phyloP scores from a whole-genome alignment of 305 asterid genomes.

The Rubia balearica region DNA sequence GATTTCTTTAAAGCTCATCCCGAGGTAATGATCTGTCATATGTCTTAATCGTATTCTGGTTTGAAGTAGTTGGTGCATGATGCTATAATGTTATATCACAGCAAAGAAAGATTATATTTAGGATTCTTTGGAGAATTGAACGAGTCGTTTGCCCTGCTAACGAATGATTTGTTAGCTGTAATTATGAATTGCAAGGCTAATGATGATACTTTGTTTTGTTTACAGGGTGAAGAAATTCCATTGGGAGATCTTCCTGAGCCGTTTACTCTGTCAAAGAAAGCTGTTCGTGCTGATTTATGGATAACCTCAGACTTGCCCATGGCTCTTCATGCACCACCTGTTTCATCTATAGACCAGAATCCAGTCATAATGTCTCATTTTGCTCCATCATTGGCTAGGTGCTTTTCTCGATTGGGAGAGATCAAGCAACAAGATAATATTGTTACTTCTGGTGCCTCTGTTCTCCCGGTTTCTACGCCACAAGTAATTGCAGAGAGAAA shows the following conservation, averaged over 20 bases:
- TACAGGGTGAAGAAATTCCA: constrained; percentile 78
- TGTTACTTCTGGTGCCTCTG: constrained; percentile 6
- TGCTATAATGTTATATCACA: neutral
- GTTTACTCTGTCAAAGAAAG: constrained; percentile 33
- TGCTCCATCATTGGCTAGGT: constrained; percentile 44
- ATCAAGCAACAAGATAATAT: constrained; percentile 2
- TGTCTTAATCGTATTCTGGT: neutral
- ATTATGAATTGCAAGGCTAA: neutral
- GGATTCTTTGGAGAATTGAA: neutral
- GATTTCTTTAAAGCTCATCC: constrained; percentile 58
- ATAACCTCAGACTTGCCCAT: constrained; percentile 18
- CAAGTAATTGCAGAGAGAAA: constrained; percentile 11
- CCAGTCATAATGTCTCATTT: constrained; percentile 39
- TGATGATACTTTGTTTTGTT: constrained; percentile 10
- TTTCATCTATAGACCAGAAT: constrained; percentile 16
- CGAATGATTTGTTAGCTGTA: neutral
- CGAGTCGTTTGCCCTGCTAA: neutral
- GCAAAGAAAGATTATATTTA: neutral
- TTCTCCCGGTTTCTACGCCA: constrained; percentile 13
- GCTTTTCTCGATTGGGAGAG: constrained; percentile 30
- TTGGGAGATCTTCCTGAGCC: constrained; percentile 59
- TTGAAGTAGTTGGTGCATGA: neutral
- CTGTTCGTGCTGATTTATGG: constrained; percentile 11
- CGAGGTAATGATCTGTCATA: constrained; percentile 39
- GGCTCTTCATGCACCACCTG: constrained; percentile 16